Percentiles rank a stretch among this genome's conserved stretches.
Conservation (phyloP, 352 stramenopile species). For the Globisporangium polare region DNA sequence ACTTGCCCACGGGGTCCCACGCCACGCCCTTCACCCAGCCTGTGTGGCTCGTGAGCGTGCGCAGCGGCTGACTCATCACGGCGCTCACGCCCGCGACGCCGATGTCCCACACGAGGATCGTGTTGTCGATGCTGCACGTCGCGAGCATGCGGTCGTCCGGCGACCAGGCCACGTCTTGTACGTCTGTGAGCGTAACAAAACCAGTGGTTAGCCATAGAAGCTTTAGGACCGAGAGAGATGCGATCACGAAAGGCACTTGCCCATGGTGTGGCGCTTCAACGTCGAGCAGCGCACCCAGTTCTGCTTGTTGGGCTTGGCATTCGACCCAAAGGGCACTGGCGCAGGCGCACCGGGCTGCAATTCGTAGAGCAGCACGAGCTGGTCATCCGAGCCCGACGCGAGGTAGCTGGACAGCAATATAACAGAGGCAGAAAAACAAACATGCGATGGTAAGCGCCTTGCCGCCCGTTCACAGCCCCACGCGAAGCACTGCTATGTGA, state of each 20-base stretch:
- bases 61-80: constrained; percentile 79
- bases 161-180: constrained; percentile 84
- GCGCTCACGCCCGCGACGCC: constrained; percentile 41
- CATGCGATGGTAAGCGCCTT: neutral
- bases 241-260: constrained; percentile 15
- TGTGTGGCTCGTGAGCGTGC: constrained; percentile 73
- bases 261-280: constrained; percentile 84
- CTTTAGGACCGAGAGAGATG: neutral
- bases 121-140: constrained; percentile 89
- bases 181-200: constrained; percentile 34
- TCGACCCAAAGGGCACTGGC: constrained; percentile 78
- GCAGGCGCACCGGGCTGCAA: constrained; percentile 54
- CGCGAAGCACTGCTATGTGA: too few relatives aligned
- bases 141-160: constrained; percentile 84
- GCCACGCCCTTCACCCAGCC: constrained; percentile 86
- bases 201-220: neutral
- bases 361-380: constrained; percentile 82
- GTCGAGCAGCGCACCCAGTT: constrained; percentile 82
- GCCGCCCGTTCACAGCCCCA: too few relatives aligned
- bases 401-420: constrained; percentile 35
- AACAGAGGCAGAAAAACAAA: neutral
- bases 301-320: constrained; percentile 75
- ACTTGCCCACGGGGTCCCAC: constrained; percentile 88
- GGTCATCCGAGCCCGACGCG: constrained; percentile 80
- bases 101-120: constrained; percentile 85